These are phyloP conservation scores for Fusarium pininemorale DNA, from an alignment of 2,329 filamentous ascomycete genomes.

Conservation along the genomic window DNA sequence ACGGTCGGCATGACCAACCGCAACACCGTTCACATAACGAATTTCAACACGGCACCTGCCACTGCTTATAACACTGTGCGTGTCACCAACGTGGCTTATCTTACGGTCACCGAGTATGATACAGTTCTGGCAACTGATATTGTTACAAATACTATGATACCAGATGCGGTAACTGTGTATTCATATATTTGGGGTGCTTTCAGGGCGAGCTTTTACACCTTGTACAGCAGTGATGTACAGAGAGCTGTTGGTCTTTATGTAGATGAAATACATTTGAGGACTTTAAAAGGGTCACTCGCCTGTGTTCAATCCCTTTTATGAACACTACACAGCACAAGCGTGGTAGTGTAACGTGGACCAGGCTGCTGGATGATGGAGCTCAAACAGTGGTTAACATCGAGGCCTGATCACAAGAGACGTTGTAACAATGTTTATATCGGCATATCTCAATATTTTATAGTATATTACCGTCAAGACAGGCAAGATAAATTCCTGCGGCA, in stretches of 20 bases:
- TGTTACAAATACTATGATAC: neutral
- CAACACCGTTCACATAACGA: neutral
- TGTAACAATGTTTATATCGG: neutral
- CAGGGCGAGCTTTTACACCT: too few relatives aligned
- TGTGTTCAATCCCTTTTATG: neutral
- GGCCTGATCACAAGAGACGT: too few relatives aligned
- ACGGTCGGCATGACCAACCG: neutral
- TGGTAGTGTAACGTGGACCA: accelerated
- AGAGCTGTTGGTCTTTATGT: too few relatives aligned
- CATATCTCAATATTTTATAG: too few relatives aligned
- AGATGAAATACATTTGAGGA: too few relatives aligned
- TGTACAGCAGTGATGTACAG: too few relatives aligned
- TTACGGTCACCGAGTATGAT: neutral
- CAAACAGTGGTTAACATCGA: neutral
- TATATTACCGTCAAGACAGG: too few relatives aligned
- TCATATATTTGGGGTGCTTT: too few relatives aligned
- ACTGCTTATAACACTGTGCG: neutral
- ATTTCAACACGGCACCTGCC: neutral
- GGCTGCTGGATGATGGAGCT: neutral
- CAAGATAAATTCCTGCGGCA: too few relatives aligned
- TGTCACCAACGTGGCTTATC: neutral
- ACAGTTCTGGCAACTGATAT: neutral
- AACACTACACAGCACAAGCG: accelerated
- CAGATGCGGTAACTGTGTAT: neutral
- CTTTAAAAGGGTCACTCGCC: too few relatives aligned